These are phyloP conservation scores for Colletotrichum cereale DNA, from an alignment of 2,329 filamentous ascomycete genomes.

Conservation along the genomic window DNA sequence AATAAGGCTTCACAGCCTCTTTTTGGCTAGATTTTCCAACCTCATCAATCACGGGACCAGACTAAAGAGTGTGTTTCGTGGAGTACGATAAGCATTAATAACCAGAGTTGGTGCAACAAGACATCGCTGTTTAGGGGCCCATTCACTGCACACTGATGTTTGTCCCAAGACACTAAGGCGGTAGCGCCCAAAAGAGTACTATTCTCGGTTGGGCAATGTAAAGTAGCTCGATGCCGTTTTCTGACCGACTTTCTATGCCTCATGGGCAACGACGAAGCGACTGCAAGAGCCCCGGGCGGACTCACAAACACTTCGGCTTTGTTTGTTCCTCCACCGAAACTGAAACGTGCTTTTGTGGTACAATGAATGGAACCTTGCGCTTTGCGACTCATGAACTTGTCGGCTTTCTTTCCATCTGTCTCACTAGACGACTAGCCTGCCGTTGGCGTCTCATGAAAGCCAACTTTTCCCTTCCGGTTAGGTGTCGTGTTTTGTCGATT, in stretches of 20 bases:
- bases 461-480: background rate
- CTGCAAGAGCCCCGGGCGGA: too few relatives aligned
- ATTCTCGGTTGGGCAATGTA: background rate
- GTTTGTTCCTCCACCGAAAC: background rate
- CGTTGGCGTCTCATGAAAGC: too few relatives aligned
- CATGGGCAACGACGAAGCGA: background rate
- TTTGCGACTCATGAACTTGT: background rate
- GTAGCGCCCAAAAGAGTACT: background rate
- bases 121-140: background rate
- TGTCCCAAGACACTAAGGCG: background rate
- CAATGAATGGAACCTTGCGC: background rate
- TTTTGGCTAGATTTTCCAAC: too few relatives aligned
- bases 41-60: too few relatives aligned
- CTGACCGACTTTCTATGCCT: background rate
- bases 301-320: background rate
- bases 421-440: too few relatives aligned
- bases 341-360: background rate
- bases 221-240: background rate
- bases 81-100: background rate
- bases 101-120: too few relatives aligned
- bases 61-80: background rate
- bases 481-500: too few relatives aligned
- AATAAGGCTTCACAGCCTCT: too few relatives aligned
- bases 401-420: background rate
- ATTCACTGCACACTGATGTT: background rate